Evolutionary conservation across 352 stramenopile genomes (phyloP).

Genomic region (Pilasporangium apinafurcum): DNA sequence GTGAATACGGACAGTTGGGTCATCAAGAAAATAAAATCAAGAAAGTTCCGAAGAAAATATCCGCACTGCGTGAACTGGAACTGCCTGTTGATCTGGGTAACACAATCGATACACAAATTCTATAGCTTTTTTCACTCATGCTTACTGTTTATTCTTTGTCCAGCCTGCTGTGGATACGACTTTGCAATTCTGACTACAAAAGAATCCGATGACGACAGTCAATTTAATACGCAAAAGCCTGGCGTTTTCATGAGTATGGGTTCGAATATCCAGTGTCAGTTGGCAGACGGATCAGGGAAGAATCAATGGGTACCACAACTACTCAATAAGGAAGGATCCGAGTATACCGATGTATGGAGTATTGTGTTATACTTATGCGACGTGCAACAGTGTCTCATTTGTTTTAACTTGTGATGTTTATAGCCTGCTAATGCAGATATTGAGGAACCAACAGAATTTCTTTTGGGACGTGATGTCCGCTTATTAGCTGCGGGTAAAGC

Average conservation of each 20-base stretch:
- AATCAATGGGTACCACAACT: constrained; percentile 81
- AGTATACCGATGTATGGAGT: constrained; percentile 40
- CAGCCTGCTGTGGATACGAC: constrained; percentile 51
- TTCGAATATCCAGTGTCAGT: constrained; percentile 59
- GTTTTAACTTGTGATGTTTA: not conserved
- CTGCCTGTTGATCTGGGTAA: constrained; percentile 59
- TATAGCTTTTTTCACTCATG: not conserved
- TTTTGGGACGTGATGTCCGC: constrained; percentile 64
- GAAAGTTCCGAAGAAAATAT: constrained; percentile 83
- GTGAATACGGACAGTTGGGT: constrained; percentile 65
- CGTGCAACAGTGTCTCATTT: not conserved
- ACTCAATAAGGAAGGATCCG: constrained; percentile 61
- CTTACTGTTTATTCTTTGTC: constrained; percentile 1
- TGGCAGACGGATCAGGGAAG: constrained; percentile 59
- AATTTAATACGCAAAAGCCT: constrained; percentile 72
- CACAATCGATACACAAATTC: too few species aligned
- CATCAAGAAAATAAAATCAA: constrained; percentile 86
- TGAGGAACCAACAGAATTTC: constrained; percentile 59
- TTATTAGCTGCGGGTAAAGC: constrained; percentile 50
- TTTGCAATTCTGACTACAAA: constrained; percentile 72
- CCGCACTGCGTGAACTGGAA: constrained; percentile 69
- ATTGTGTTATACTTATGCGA: not conserved
- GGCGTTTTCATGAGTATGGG: constrained; percentile 82
- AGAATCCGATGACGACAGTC: constrained; percentile 53
- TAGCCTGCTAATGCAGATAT: constrained; percentile 48